phyloP scores from a whole-genome alignment of 306 rosid species.

The Psophocarpus tetragonolobus region DNA sequence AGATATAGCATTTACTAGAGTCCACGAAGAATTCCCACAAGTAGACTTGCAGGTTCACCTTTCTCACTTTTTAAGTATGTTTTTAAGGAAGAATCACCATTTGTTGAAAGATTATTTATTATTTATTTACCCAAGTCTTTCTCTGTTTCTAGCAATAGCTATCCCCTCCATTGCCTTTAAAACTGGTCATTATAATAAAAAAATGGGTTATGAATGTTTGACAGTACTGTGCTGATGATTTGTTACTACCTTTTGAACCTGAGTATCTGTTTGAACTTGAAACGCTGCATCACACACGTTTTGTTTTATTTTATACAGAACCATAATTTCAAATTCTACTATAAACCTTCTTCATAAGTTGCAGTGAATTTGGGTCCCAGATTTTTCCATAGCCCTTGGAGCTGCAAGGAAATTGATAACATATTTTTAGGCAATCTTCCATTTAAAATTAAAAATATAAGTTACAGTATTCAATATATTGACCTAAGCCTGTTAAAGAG shows the following conservation, averaged over 20 bases:
- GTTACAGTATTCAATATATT: not conserved
- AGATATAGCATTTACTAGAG: too few species aligned
- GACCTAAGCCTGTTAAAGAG: too few species aligned
- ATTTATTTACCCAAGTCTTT: slow-evolving; percentile 3
- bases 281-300: not conserved
- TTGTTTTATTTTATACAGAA: slow-evolving; percentile 12
- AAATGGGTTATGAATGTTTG: not conserved
- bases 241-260: too few species aligned
- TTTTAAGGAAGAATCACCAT: too few species aligned
- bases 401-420: not conserved
- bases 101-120: slow-evolving; percentile 1
- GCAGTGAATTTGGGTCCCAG: not conserved
- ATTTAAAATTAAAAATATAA: not conserved
- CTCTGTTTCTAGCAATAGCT: slow-evolving; percentile 6
- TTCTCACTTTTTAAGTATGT: too few species aligned
- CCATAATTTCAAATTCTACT: not conserved
- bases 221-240: too few species aligned
- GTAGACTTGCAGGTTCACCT: too few species aligned
- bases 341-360: not conserved
- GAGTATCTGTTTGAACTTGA: too few species aligned
- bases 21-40: too few species aligned
- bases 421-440: not conserved
- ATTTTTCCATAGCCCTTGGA: slow-evolving; percentile 14
- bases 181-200: slow-evolving; percentile 5
- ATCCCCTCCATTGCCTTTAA: slow-evolving; percentile 3